Percentiles rank a stretch among this genome's conserved stretches.
Conservation (phyloP, 371 early-diverging fungal genomes). For the Mucor mucedo region DNA sequence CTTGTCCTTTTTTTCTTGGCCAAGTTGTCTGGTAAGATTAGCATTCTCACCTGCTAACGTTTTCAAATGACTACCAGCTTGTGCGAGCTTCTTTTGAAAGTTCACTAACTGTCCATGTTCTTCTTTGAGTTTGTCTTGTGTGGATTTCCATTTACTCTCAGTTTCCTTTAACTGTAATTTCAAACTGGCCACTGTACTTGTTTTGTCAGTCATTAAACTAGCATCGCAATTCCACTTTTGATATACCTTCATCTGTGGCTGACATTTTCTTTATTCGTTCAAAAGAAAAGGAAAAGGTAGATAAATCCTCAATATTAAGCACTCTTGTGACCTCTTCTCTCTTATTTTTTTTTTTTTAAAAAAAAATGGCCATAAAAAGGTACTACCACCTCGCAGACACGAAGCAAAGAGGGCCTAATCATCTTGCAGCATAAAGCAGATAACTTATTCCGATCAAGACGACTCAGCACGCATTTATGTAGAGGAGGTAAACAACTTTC, state of each 20-base stretch:
- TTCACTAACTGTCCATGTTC: slow-evolving; percentile 31
- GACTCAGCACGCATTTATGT: background rate
- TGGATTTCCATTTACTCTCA: slow-evolving; percentile 13
- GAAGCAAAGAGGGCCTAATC: too few species aligned
- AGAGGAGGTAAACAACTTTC: background rate
- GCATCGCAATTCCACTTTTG: background rate
- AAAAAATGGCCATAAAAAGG: background rate
- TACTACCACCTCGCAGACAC: too few species aligned
- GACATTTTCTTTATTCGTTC: background rate
- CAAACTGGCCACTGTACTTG: slow-evolving; percentile 8
- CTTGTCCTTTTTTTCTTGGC: slow-evolving; percentile 14
- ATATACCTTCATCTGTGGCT: slow-evolving; percentile 13
- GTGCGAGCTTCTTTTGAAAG: slow-evolving; percentile 43
- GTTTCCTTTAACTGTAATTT: slow-evolving; percentile 25
- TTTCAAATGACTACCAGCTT: slow-evolving; percentile 56
- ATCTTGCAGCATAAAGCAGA: background rate
- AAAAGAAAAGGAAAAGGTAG: background rate
- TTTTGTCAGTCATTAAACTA: background rate
- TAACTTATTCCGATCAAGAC: background rate
- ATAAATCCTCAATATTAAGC: background rate
- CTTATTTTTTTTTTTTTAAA: background rate
- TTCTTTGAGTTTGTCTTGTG: slow-evolving; percentile 27
- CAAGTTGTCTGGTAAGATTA: slow-evolving; percentile 24
- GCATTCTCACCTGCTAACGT: slow-evolving; percentile 48
- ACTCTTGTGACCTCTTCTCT: too few species aligned